Evolutionary conservation across 345 rosid genomes (phyloP).

Genomic region (Atalantia buxifolia): DNA sequence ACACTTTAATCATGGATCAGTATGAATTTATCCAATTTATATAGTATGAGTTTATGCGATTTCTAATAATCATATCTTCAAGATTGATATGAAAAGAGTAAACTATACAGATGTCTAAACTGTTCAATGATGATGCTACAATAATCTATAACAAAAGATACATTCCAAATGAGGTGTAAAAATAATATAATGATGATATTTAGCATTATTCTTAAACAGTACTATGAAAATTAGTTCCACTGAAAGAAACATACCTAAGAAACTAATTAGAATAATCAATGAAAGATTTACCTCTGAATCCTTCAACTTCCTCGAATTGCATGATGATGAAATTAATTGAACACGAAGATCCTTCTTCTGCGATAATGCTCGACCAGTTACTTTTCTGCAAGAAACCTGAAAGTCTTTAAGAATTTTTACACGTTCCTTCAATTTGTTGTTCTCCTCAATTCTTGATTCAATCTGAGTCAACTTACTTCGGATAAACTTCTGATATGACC

Average conservation of each 20-base stretch:
- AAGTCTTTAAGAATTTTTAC: conserved; percentile 67
- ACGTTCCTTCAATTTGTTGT: conserved; percentile 66
- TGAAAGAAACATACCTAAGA: neutral
- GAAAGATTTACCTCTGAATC: conserved; percentile 51
- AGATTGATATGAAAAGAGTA: neutral
- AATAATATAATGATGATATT: neutral
- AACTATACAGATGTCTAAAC: neutral
- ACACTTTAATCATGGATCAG: neutral
- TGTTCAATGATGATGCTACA: neutral
- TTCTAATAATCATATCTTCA: neutral
- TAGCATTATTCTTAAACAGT: neutral
- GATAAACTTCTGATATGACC: conserved; percentile 71
- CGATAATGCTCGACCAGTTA: conserved; percentile 58
- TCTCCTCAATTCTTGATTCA: conserved; percentile 83
- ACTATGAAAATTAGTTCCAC: neutral
- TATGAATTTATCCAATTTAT: neutral
- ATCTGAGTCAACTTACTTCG: conserved; percentile 60
- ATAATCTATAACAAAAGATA: neutral
- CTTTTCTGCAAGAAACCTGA: conserved; percentile 65
- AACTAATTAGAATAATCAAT: neutral
- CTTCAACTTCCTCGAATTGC: conserved; percentile 28
- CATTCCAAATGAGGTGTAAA: neutral
- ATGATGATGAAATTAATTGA: conserved; percentile 63
- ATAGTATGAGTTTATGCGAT: neutral
- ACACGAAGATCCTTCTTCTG: conserved; percentile 74